Conservation (phyloP, 495 filamentous ascomycete genomes). For the Aspergillus asperescens region DNA sequence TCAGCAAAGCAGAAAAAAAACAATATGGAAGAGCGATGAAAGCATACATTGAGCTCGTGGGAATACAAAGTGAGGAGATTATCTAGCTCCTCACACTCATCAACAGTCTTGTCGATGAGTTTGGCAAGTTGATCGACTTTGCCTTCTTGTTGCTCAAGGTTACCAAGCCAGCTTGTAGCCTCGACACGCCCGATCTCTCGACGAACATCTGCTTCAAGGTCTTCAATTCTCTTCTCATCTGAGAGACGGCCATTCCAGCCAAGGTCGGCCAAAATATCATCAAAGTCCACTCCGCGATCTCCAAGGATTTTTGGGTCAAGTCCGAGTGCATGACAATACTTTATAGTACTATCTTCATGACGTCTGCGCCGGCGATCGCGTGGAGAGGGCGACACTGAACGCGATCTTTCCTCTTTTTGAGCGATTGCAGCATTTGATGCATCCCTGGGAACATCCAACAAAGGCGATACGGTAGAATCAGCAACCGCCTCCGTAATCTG, state of each 20-base stretch:
- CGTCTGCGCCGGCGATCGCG: conserved; percentile 53
- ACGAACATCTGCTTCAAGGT: conserved; percentile 75
- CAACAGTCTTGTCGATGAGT: conserved; percentile 80
- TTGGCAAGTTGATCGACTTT: conserved; percentile 74
- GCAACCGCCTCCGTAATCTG: conserved; percentile 33
- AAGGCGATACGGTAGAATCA: conserved; percentile 26
- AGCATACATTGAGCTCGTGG: conserved; percentile 81
- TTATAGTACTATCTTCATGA: conserved; percentile 66
- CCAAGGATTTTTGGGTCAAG: conserved; percentile 66
- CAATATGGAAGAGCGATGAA: neutral
- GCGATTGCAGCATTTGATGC: conserved; percentile 21
- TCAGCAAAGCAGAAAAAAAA: conserved; percentile 37
- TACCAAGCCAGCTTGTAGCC: conserved; percentile 85
- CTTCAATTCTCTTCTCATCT: conserved; percentile 67
- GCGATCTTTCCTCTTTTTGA: conserved; percentile 23
- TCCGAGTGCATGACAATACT: conserved; percentile 71
- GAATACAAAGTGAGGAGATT: conserved; percentile 88
- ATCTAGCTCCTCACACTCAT: conserved; percentile 93
- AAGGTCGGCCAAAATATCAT: conserved; percentile 76
- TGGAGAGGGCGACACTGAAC: conserved; percentile 37
- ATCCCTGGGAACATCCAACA: conserved; percentile 33
- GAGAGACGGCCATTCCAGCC: conserved; percentile 79
- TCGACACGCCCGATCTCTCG: conserved; percentile 85
- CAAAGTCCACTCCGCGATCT: conserved; percentile 64
- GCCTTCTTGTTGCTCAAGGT: conserved; percentile 85